Evolutionary conservation across 805 yeast species (phyloP), one percentile per base, ranked within the genome.

Genomic region (Candida taoyuanica): DNA sequence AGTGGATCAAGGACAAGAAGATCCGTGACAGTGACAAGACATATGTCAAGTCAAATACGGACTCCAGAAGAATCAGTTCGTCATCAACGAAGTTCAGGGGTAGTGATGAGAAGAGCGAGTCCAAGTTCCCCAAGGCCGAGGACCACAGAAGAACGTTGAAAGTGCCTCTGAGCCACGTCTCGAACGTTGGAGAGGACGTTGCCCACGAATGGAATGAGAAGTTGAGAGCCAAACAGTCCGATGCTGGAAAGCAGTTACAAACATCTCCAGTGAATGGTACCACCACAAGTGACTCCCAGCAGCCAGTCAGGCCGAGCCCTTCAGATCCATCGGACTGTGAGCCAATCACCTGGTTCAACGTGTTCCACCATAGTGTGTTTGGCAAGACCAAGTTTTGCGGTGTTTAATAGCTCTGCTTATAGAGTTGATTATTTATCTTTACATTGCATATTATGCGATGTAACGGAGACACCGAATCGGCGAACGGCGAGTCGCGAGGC

Each of bases 281-380:
- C 19, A 37, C 36, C 29, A 26, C 14, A 12, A 21, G 25, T 21
- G 12, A 26, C 29, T n/a, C n/a, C n/a, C n/a, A 21, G 25, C 25
- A 21, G 25, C 12, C 7, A 21, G 11, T 21, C 25, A 21, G 25
- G n/a, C n/a, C n/a, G n/a, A n/a, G n/a, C n/a, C n/a, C n/a, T n/a
- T n/a, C n/a, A n/a, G n/a, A n/a, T n/a, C 19, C 38, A 11, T 5
- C 21, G 2, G 60, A 60, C 19, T 74, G 79, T 55, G 70, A 64
- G 19, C 67, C 67, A 4, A 65, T 74, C 9, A 73, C 77, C 0
- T 74, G 79, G 79, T 66, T 53, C 44, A 73, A 68, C 39, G 65
- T 73, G 0, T 68, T 75, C 43, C 75, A 66, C 44, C 71, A 70
- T 39, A 65, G 74, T 36, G 58, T 74, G 7, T 73, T 73, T 50